Conservation (phyloP, 2,329 filamentous ascomycete species). For the Arachnopeziza araneosa region DNA sequence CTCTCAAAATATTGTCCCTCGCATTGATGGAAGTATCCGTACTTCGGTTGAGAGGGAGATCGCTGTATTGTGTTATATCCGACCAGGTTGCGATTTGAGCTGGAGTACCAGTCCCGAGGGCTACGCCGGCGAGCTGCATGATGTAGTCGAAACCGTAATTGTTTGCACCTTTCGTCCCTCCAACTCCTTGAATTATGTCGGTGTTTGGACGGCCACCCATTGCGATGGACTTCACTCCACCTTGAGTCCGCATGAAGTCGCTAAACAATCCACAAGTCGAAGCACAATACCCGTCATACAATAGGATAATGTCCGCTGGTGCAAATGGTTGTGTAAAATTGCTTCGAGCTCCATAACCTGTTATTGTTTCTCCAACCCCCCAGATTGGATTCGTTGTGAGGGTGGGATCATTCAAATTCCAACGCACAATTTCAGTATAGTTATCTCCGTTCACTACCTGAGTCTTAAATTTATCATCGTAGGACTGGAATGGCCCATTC, state of each 20-base stretch:
- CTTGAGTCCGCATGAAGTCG: slow-evolving; percentile 44
- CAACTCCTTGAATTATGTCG: slow-evolving; percentile 55
- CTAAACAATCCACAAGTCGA: slow-evolving; percentile 56
- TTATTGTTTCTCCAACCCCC: slow-evolving; percentile 26
- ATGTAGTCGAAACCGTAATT: slow-evolving; percentile 18
- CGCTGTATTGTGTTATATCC: slow-evolving; percentile 3
- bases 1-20: slow-evolving; percentile 32
- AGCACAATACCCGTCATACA: slow-evolving; percentile 49
- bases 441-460: slow-evolving; percentile 14
- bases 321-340: slow-evolving; percentile 33
- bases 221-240: slow-evolving; percentile 48
- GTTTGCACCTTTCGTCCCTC: slow-evolving; percentile 54
- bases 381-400: slow-evolving; percentile 18
- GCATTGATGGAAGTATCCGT: slow-evolving; percentile 37
- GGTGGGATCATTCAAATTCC: slow-evolving; percentile 21
- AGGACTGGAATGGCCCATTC: slow-evolving; percentile 17
- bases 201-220: slow-evolving; percentile 52
- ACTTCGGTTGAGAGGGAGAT: slow-evolving; percentile 16
- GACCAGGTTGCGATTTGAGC: slow-evolving; percentile 12
- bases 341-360: slow-evolving; percentile 28
- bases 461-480: slow-evolving; percentile 19
- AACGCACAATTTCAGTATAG: slow-evolving; percentile 18
- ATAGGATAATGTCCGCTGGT: slow-evolving; percentile 36
- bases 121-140: slow-evolving; percentile 9
- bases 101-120: slow-evolving; percentile 9